These are phyloP conservation scores for Ceratocystis alfenasii DNA, from an alignment of 2,329 filamentous ascomycete genomes.

Conservation along the genomic window DNA sequence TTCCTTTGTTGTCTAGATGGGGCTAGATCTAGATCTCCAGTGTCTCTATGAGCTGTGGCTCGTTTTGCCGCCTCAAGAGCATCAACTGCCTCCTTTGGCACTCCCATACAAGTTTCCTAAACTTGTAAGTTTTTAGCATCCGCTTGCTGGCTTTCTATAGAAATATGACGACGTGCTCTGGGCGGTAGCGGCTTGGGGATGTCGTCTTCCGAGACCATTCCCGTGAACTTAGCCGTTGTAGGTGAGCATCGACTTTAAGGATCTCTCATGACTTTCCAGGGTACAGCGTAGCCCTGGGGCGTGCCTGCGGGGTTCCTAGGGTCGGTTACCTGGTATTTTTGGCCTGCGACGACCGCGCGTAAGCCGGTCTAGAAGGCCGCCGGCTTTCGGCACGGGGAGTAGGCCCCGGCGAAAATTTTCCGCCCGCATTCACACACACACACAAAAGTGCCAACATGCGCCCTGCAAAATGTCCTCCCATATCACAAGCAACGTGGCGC, in stretches of 20 bases:
- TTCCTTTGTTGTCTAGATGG: too few relatives aligned
- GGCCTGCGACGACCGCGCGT: too few relatives aligned
- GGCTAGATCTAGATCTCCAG: too few relatives aligned
- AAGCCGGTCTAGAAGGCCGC: not conserved
- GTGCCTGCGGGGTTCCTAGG: not conserved
- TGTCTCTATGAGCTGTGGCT: too few relatives aligned
- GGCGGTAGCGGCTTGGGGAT: too few relatives aligned
- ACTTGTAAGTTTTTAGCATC: not conserved
- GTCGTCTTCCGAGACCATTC: not conserved
- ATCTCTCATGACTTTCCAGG: too few relatives aligned
- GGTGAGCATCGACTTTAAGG: not conserved
- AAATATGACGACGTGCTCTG: too few relatives aligned
- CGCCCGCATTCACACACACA: not conserved
- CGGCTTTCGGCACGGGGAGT: not conserved
- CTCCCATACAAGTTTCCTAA: too few relatives aligned
- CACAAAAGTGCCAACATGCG: not conserved
- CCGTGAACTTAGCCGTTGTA: not conserved
- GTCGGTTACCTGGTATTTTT: too few relatives aligned
- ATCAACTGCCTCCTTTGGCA: too few relatives aligned
- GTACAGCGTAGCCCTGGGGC: not conserved
- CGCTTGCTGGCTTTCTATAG: too few relatives aligned
- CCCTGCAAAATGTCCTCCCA: not conserved
- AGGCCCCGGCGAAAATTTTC: not conserved
- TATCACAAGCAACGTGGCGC: slow-evolving; percentile 20
- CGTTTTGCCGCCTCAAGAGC: too few relatives aligned